A percentile compares a stretch with the other conserved stretches of the same genome.
Conservation (phyloP, 179 eudicot species). For the Patellifolia procumbens region DNA sequence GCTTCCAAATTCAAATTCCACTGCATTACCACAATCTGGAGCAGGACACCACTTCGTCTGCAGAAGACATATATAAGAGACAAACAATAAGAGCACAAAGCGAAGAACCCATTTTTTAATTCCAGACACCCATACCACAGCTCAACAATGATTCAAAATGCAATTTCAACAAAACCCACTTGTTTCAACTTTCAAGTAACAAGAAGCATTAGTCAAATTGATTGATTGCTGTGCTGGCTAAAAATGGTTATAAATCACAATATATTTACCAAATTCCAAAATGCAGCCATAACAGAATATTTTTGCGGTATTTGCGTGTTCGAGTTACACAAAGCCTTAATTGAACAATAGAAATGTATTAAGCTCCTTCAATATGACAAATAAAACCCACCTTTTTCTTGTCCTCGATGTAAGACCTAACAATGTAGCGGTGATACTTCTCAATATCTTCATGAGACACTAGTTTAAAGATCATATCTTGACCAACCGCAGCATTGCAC, state of each 20-base stretch:
- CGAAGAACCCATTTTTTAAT: background rate
- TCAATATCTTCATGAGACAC: slow-evolving; percentile 45
- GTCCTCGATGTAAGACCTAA: slow-evolving; percentile 66
- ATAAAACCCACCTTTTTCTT: slow-evolving; percentile 44
- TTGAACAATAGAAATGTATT: background rate
- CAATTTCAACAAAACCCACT: background rate
- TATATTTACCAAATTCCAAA: background rate
- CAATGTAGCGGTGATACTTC: slow-evolving; percentile 50
- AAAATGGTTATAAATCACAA: background rate
- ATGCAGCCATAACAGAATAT: background rate
- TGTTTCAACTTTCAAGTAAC: background rate
- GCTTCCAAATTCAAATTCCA: slow-evolving; percentile 49
- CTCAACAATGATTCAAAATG: background rate
- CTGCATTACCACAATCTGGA: slow-evolving; percentile 69
- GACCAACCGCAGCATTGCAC: slow-evolving; percentile 52
- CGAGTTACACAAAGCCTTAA: background rate
- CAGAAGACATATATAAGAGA: slow-evolving; percentile 7
- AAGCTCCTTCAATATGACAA: background rate
- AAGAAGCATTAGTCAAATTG: background rate
- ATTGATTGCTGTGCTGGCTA: background rate
- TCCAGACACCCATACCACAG: background rate
- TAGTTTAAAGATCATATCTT: slow-evolving; percentile 49
- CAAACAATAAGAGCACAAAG: slow-evolving; percentile 11
- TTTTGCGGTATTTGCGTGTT: background rate
- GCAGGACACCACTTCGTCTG: slow-evolving; percentile 89